Percentiles rank a stretch among this genome's conserved stretches.
These are phyloP conservation scores for Ganoderma resinaceum DNA, from an alignment of 1,284 basidiomycete genomes.

Conservation along the genomic window DNA sequence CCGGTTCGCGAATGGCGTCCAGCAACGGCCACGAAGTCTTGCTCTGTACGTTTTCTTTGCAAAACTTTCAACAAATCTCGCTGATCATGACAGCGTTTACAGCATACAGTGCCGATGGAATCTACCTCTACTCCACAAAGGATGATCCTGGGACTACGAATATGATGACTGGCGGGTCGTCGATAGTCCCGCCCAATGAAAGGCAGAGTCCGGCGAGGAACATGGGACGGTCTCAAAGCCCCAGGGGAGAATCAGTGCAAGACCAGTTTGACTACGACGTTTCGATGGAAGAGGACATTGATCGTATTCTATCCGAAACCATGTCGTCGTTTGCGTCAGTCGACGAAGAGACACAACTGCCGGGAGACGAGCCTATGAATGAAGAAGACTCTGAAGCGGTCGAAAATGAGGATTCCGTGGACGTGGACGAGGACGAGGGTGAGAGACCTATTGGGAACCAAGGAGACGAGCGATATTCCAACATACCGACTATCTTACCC, in stretches of 20 bases:
- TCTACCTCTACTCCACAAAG: constrained; percentile 82
- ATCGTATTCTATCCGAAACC: constrained; percentile 31
- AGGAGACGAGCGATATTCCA: constrained; percentile 38
- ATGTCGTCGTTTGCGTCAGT: constrained; percentile 1
- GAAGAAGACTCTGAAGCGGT: constrained; percentile 19
- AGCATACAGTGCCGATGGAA: constrained; percentile 83
- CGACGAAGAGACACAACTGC: constrained; percentile 5
- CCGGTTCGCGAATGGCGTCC: constrained; percentile 79
- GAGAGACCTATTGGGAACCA: constrained; percentile 36
- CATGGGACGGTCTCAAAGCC: background rate
- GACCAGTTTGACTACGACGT: constrained; percentile 21
- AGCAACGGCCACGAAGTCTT: constrained; percentile 80
- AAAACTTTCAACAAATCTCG: background rate
- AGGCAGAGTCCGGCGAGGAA: background rate
- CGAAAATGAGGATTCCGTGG: constrained; percentile 33
- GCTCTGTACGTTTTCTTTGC: constrained; percentile 50
- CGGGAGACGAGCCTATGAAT: constrained; percentile 15
- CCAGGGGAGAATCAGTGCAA: background rate
- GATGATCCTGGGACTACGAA: constrained; percentile 57
- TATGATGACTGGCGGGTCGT: constrained; percentile 15
- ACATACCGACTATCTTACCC: constrained; percentile 74
- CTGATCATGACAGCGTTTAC: constrained; percentile 15
- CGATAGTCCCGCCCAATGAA: constrained; percentile 24
- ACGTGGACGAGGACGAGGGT: constrained; percentile 42
- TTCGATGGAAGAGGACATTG: constrained; percentile 41